Evolutionary conservation across 768 basidiomycete species (phyloP), one percentile per base, ranked within the genome.

Genomic region (Psilocybe cubensis): DNA sequence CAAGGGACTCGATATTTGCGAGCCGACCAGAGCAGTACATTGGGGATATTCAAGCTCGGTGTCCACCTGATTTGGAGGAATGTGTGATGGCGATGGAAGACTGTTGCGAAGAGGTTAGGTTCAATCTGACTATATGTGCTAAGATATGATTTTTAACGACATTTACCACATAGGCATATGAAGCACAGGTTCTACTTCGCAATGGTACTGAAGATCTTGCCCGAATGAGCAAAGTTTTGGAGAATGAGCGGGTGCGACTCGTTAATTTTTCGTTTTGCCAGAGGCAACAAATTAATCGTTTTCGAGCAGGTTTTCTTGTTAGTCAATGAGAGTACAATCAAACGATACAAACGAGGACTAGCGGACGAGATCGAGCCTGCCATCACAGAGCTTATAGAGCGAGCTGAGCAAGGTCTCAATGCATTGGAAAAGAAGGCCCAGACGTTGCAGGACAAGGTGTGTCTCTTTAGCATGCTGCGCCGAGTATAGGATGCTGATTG

Each of bases 361-460:
- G 86, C 83, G 1, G 88, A 91, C 51, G 91, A 92, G 68, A 84
- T 94, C 9, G 91, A 93, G 58, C 92, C 92, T 17, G 84, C 88
- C 27, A 87, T 94, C 18, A 83, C 79, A 44, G 90, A 93, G 61
- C 83, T 94, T 14, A 80, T 92, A 18, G 79, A 84, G 54, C 81
- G 83, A 21, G 86, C 90, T 0, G 87, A 91, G 65, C 84, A 83
- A 63, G 90, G 89, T 1, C 70, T 92, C 29, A 78, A 81, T 25
- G 66, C 75, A 8, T 70, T 93, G 52, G 74, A 79, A 61, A 88
- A 87, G 75, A 84, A 83, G 66, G 87, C 89, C 60, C 78, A 73
- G 45, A 66, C 79, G 45, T 71, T 91, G 40, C 82, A 87, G 66
- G 77, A 80, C 20, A 91, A 91, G 79, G 91, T 90, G 31, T 8